These are phyloP conservation scores for Microbotryum violaceum DNA, from an alignment of 1,284 basidiomycete genomes.

Conservation along the genomic window DNA sequence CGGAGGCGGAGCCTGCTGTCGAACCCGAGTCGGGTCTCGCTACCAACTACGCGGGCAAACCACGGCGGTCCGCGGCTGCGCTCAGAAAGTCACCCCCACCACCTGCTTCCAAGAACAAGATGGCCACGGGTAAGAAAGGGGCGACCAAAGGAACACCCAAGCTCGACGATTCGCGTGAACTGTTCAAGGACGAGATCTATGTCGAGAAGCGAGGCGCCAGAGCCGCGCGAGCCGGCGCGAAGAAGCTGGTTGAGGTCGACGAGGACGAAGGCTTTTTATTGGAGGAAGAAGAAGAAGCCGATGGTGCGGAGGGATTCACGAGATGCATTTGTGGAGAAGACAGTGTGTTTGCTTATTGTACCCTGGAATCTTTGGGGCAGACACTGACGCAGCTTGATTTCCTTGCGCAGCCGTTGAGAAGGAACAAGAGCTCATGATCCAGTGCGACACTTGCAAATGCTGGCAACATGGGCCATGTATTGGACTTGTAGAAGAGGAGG, in stretches of 20 bases:
- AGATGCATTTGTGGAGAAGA: conserved; percentile 87
- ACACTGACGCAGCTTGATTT: not conserved
- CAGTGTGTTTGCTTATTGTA: conserved; percentile 51
- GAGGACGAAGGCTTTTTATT: conserved; percentile 32
- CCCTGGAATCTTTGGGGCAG: too few relatives aligned
- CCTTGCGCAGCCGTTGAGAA: conserved; percentile 53
- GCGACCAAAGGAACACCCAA: too few relatives aligned
- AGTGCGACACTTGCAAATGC: conserved; percentile 92
- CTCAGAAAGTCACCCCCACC: too few relatives aligned
- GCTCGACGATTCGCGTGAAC: too few relatives aligned
- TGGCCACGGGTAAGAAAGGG: too few relatives aligned
- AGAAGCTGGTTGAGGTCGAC: conserved; percentile 17
- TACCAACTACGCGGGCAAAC: too few relatives aligned
- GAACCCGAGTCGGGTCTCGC: too few relatives aligned
- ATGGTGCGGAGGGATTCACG: conserved; percentile 68
- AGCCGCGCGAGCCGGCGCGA: conserved; percentile 31
- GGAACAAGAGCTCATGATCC: conserved; percentile 71
- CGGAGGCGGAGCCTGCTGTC: too few relatives aligned
- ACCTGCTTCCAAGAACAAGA: too few relatives aligned
- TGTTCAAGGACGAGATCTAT: too few relatives aligned
- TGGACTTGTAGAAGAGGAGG: conserved; percentile 79
- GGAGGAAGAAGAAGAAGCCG: conserved; percentile 49
- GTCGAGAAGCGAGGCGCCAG: not conserved
- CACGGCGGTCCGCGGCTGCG: too few relatives aligned
- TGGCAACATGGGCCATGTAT: conserved; percentile 99